phyloP scores from a whole-genome alignment of 495 filamentous ascomycete species.

The Podospora tetraspora region DNA sequence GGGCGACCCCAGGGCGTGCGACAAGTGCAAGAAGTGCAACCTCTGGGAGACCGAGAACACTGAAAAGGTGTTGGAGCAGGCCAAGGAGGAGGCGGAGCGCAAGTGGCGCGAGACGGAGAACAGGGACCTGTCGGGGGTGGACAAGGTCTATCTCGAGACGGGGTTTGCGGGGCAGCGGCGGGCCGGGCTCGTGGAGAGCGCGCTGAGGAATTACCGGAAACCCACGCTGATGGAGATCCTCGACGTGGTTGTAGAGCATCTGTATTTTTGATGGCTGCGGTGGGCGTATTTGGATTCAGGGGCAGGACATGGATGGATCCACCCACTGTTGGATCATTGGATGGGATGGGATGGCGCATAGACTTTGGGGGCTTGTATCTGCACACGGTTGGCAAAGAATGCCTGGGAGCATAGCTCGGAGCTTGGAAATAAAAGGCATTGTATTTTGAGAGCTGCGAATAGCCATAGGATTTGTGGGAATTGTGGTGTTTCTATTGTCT shows the following conservation, averaged over 20 bases:
- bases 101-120: conserved; percentile 72
- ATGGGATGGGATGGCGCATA: background rate
- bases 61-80: conserved; percentile 66
- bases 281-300: background rate
- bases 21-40: conserved; percentile 80
- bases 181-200: conserved; percentile 23
- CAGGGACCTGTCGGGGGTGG: conserved; percentile 41
- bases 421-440: background rate
- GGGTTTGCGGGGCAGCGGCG: conserved; percentile 28
- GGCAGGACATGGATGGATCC: background rate
- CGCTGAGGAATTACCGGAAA: conserved; percentile 27
- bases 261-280: conserved; percentile 31
- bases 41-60: conserved; percentile 85
- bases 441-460: background rate
- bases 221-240: conserved; percentile 42
- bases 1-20: conserved; percentile 60
- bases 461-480: background rate
- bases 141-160: conserved; percentile 44
- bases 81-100: conserved; percentile 72
- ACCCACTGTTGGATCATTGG: background rate
- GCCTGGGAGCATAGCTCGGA: background rate
- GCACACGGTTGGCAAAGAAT: background rate
- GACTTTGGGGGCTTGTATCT: background rate
- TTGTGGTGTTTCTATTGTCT: background rate
- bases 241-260: conserved; percentile 40